phyloP scores from a whole-genome alignment of 768 basidiomycete genomes.

The Lactarius sanguifluus region DNA sequence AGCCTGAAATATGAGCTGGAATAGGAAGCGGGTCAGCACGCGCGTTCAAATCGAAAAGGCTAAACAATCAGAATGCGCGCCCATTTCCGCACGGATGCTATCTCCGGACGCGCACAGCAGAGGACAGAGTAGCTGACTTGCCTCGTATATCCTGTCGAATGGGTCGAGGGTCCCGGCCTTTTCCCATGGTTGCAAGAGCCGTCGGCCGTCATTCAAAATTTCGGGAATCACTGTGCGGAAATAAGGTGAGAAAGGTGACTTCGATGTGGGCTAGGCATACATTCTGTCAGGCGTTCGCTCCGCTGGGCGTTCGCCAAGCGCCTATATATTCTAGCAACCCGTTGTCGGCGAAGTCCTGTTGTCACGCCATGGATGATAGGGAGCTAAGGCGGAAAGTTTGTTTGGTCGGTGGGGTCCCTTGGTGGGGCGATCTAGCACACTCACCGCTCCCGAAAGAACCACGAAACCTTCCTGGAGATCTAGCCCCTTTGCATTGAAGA shows the following conservation, averaged over 20 bases:
- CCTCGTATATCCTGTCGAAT: conserved; percentile 69
- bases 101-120: conserved; percentile 9
- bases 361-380: conserved; percentile 77
- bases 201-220: conserved; percentile 63
- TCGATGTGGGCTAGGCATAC: conserved; percentile 44
- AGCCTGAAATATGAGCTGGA: conserved; percentile 64
- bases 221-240: conserved; percentile 56
- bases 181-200: conserved; percentile 65
- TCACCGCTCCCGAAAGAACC: conserved; percentile 72
- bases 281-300: conserved; percentile 55
- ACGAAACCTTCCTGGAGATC: conserved; percentile 81
- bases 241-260: conserved; percentile 21
- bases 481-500: conserved; percentile 67
- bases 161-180: conserved; percentile 64
- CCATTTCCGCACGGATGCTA: conserved; percentile 10
- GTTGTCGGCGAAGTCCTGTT: conserved; percentile 60
- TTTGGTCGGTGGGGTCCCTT: conserved; percentile 1
- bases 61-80: not conserved
- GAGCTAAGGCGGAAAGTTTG: conserved; percentile 46
- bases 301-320: conserved; percentile 64
- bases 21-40: conserved; percentile 8
- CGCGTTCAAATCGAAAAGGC: not conserved
- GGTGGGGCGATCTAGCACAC: conserved; percentile 31
- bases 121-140: conserved; percentile 35
- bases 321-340: conserved; percentile 67